These are phyloP conservation scores for Tulasnella sp. DNA, from an alignment of 768 basidiomycete genomes.

Conservation along the genomic window DNA sequence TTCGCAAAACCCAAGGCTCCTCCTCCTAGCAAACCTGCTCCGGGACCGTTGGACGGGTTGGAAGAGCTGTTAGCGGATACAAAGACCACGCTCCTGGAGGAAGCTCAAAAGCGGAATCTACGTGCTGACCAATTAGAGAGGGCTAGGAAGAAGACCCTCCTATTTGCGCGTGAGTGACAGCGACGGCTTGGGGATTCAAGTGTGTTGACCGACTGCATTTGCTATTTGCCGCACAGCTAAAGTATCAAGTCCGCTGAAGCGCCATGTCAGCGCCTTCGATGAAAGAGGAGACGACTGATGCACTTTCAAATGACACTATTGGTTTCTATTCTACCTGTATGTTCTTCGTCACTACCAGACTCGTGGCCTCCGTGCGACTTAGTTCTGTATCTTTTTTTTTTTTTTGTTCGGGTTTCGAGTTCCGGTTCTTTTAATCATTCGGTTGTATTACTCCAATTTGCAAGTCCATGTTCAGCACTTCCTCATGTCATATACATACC, in stretches of 20 bases:
- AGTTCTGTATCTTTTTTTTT: not conserved
- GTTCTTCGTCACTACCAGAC: not conserved
- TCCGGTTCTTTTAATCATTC: not conserved
- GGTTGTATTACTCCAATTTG: not conserved
- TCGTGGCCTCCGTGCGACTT: not conserved
- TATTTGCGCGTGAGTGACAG: conserved; percentile 54
- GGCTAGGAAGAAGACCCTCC: conserved; percentile 48
- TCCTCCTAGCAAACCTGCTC: not conserved
- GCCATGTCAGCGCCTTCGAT: conserved; percentile 14
- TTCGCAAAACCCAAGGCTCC: too few relatives aligned
- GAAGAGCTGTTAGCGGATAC: conserved; percentile 9
- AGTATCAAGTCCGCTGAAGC: conserved; percentile 27
- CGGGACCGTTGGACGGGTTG: conserved; percentile 8
- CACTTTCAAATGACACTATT: not conserved
- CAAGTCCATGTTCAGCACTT: not conserved
- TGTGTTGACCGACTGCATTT: conserved; percentile 49
- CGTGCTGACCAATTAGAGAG: conserved; percentile 46
- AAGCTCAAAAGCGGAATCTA: conserved; percentile 7
- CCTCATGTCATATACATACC: conserved; percentile 5
- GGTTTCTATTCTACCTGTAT: not conserved
- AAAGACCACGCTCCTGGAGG: conserved; percentile 4
- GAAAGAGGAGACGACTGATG: conserved; percentile 1
- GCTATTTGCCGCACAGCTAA: conserved; percentile 37
- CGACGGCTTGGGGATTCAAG: conserved; percentile 58
- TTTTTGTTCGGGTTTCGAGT: not conserved